Percentiles rank a stretch among this genome's conserved stretches.
phyloP scores from a whole-genome alignment of 768 basidiomycete genomes.

The Gymnopilus junonius region DNA sequence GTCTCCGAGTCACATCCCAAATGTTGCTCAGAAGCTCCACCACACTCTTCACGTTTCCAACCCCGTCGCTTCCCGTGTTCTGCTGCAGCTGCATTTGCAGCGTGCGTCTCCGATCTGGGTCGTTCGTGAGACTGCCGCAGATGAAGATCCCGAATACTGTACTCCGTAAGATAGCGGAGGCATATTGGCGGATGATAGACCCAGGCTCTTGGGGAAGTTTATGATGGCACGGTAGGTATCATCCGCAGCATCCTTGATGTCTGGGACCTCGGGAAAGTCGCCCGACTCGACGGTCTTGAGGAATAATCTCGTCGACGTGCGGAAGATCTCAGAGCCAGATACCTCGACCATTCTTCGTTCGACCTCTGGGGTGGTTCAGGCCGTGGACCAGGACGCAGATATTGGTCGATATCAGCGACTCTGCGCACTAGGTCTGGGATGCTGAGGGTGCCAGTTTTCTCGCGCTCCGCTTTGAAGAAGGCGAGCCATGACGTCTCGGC shows the following conservation, averaged over 20 bases:
- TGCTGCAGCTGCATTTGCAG: slow-evolving; percentile 52
- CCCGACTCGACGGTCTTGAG: slow-evolving; percentile 80
- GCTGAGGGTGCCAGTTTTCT: slow-evolving; percentile 51
- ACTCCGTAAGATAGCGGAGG: slow-evolving; percentile 67
- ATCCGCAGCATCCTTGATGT: slow-evolving; percentile 56
- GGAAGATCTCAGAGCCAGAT: slow-evolving; percentile 67
- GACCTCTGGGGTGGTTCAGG: slow-evolving; percentile 24
- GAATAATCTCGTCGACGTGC: slow-evolving; percentile 74
- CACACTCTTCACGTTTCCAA: slow-evolving; percentile 82
- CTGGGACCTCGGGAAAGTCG: slow-evolving; percentile 65
- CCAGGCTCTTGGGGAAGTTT: not conserved
- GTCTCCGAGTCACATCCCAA: slow-evolving; percentile 53
- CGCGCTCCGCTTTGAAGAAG: slow-evolving; percentile 61
- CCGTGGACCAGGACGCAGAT: slow-evolving; percentile 30
- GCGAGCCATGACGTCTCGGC: slow-evolving; percentile 73
- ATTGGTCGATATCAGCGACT: slow-evolving; percentile 54
- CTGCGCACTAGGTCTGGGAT: slow-evolving; percentile 60
- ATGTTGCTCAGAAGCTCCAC: slow-evolving; percentile 55
- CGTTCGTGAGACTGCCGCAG: slow-evolving; percentile 69
- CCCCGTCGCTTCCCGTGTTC: slow-evolving; percentile 50
- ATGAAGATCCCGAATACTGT: slow-evolving; percentile 82
- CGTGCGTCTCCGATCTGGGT: slow-evolving; percentile 41
- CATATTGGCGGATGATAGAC: not conserved
- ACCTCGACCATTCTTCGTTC: slow-evolving; percentile 40
- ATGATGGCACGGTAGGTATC: slow-evolving; percentile 23